Percentiles rank a stretch among this genome's conserved stretches.
Conservation (phyloP, 73 alveolate genomes). For the Paramecium octaurelia region DNA sequence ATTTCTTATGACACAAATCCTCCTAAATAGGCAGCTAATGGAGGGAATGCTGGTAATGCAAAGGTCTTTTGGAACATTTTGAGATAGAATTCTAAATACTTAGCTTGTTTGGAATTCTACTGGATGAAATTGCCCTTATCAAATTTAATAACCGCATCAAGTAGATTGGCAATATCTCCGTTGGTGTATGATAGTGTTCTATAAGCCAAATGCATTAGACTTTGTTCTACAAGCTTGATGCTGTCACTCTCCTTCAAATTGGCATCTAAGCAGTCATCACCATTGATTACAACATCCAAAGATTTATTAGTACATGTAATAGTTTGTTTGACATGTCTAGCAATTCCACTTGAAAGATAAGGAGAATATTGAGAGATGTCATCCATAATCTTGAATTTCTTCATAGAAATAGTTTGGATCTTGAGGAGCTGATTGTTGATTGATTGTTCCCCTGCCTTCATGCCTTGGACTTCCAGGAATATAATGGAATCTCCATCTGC, state of each 20-base stretch:
- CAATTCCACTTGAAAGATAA: slow-evolving; percentile 71
- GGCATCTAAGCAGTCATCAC: slow-evolving; percentile 58
- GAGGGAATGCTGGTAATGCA: slow-evolving; percentile 18
- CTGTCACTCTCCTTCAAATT: slow-evolving; percentile 69
- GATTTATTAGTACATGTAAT: slow-evolving; percentile 61
- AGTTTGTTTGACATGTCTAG: slow-evolving; percentile 68
- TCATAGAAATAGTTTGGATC: slow-evolving; percentile 65
- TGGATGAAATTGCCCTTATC: background rate
- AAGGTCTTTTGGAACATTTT: background rate
- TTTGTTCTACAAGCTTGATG: slow-evolving; percentile 65
- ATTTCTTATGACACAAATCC: slow-evolving; percentile 95
- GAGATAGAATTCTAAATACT: background rate
- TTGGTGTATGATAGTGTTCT: slow-evolving; percentile 62
- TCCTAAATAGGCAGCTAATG: slow-evolving; percentile 93
- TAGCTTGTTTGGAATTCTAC: background rate
- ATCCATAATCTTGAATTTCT: slow-evolving; percentile 70
- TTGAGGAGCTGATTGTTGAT: slow-evolving; percentile 73
- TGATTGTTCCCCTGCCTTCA: slow-evolving; percentile 52
- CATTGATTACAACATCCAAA: slow-evolving; percentile 11
- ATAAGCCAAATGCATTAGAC: slow-evolving; percentile 63
- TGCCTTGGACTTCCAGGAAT: slow-evolving; percentile 63
- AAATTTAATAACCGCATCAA: background rate
- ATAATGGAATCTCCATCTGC: slow-evolving; percentile 79
- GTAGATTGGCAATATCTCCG: background rate
- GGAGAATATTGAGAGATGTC: slow-evolving; percentile 62